Conservation (phyloP, 2,329 filamentous ascomycete genomes). For the Fusarium chlamydosporum region DNA sequence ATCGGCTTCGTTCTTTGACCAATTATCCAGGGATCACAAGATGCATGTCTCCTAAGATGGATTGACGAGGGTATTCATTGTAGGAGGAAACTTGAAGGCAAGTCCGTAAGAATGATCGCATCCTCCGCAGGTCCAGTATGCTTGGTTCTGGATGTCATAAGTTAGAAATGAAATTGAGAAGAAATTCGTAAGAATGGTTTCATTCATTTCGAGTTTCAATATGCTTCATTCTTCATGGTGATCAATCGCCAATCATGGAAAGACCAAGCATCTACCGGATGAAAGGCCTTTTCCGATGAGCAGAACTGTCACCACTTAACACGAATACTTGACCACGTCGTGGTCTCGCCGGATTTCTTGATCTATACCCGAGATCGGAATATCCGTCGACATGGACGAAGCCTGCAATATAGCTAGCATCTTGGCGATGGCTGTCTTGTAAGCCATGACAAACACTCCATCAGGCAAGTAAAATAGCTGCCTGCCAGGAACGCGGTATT, state of each 20-base stretch:
- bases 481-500: conserved; percentile 7
- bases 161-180: too few relatives aligned
- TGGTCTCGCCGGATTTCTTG: neutral
- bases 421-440: conserved; percentile 3
- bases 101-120: too few relatives aligned
- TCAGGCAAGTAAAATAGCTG: neutral
- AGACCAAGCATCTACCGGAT: too few relatives aligned
- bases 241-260: neutral
- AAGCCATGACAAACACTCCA: neutral
- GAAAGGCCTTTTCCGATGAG: neutral
- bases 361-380: neutral
- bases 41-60: conserved; percentile 16
- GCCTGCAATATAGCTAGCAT: neutral
- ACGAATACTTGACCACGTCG: neutral
- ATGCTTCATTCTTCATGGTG: neutral
- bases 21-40: neutral
- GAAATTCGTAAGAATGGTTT: too few relatives aligned
- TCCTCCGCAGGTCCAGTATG: neutral
- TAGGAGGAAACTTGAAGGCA: too few relatives aligned
- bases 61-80: too few relatives aligned
- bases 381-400: neutral
- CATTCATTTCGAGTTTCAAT: too few relatives aligned
- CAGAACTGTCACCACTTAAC: neutral
- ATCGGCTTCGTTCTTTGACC: conserved; percentile 12
- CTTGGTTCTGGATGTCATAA: neutral